Base-by-base conservation (phyloP, 345 rosid genomes). In the Cochlearia excelsa region DNA sequence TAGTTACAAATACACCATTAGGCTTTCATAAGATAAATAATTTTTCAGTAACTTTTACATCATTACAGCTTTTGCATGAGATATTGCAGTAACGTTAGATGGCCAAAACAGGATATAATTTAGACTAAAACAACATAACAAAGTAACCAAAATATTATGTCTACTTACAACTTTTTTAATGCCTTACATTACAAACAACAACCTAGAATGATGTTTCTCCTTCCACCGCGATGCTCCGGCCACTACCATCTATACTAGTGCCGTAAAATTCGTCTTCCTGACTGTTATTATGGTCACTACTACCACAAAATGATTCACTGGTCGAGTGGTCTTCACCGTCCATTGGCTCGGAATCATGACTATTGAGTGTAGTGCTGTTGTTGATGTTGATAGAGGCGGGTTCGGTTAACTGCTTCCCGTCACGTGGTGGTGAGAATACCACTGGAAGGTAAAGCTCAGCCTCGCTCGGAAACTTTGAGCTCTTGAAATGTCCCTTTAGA, bases 381-480 rank as follows among this genome's bases (percentile, higher is more conserved):
- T 63, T 28, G 26, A 53, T 49, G 39, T 85, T 77, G 55, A 75
- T 84, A 3, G 95, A 80, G 23, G 69, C 73, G 0, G 98, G 95
- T 49, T 87, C 95, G 3, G 90, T 76, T 61, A 80, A 67, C 37
- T 65, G 76, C 70, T 60, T 75, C 39, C 99, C 99, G 42, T 93
- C 97, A 50, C 96, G 79, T 10, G 97, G 96, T 2, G 97, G 99
- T 1, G 87, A 69, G 63, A 90, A 93, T 9, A 85, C 81, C 39
- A 90, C 97, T 6, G 99, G 99, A 29, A 93, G 78, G 71, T 84
- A 90, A 45, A 83, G 84, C 57, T 89, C 96, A 75, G 78, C 73
- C 77, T 93, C 95, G 46, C 83, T 67, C 4, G 97, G 97, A 74
- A 93, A 93, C 79, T 89, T 89, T 2, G 97, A 87, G 85, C 83